Percentiles rank a stretch among this genome's conserved stretches.
phyloP scores from a whole-genome alignment of 2,329 filamentous ascomycete species.

The Tolypocladium tundrense region DNA sequence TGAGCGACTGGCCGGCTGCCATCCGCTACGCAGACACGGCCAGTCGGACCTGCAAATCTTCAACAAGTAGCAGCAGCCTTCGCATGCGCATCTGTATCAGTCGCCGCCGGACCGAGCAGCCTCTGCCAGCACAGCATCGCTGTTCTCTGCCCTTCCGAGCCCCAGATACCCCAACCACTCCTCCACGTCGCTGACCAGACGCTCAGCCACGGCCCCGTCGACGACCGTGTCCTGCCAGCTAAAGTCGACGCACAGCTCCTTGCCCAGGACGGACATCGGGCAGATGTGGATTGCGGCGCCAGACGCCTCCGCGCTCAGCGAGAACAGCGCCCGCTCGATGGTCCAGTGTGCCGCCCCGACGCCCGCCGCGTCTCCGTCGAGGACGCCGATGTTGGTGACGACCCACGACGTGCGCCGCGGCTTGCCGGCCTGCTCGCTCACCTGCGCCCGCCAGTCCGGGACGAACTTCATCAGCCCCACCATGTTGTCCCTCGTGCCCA shows the following conservation, averaged over 20 bases:
- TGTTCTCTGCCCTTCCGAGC: background rate
- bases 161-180: background rate
- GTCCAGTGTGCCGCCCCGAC: conserved; percentile 8
- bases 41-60: background rate
- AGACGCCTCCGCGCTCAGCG: conserved; percentile 10
- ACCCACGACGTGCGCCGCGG: conserved; percentile 11
- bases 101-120: background rate
- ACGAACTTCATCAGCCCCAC: conserved; percentile 14
- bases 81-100: background rate
- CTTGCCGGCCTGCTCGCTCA: conserved; percentile 9
- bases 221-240: conserved; percentile 13
- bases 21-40: background rate
- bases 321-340: conserved; percentile 11
- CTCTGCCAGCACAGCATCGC: background rate
- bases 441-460: conserved; percentile 12
- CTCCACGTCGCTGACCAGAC: conserved; percentile 7
- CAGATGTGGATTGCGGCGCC: conserved; percentile 12
- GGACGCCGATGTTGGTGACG: conserved; percentile 16
- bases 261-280: conserved; percentile 11
- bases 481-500: conserved; percentile 13
- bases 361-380: conserved; percentile 8
- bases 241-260: conserved; percentile 12
- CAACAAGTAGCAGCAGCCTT: background rate
- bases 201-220: conserved; percentile 8
- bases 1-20: background rate